phyloP scores from a whole-genome alignment of 495 filamentous ascomycete genomes.

The Annulohypoxylon bovei region DNA sequence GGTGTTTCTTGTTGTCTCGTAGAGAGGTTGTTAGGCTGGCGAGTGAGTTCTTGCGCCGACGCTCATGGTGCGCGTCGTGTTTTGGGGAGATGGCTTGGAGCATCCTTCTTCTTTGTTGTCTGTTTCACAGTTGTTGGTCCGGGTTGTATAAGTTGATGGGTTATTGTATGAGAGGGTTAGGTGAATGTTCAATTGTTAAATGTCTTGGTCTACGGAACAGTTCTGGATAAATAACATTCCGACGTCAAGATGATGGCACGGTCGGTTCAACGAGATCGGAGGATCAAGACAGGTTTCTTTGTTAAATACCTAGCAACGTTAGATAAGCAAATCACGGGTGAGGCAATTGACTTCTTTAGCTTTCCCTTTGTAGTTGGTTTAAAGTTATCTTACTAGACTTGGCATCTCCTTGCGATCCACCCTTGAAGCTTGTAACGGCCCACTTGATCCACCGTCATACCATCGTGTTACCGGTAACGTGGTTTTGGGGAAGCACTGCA shows the following conservation, averaged over 20 bases:
- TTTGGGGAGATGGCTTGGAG: constrained; percentile 46
- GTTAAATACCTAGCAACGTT: constrained; percentile 6
- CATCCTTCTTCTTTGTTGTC: constrained; percentile 37
- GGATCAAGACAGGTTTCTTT: constrained; percentile 18
- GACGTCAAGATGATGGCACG: constrained; percentile 23
- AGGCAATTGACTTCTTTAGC: constrained; percentile 15
- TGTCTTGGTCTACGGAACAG: constrained; percentile 1
- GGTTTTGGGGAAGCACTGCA: neutral
- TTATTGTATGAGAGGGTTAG: neutral
- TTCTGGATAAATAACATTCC: constrained; percentile 15
- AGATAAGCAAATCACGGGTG: constrained; percentile 36
- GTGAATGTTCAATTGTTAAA: neutral
- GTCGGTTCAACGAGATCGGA: constrained; percentile 33
- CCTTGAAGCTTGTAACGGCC: constrained; percentile 2
- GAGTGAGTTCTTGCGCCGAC: constrained; percentile 45
- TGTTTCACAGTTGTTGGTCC: neutral
- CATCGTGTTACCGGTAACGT: constrained; percentile 8
- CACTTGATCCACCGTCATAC: constrained; percentile 25
- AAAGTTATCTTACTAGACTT: constrained; percentile 22
- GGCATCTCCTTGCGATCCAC: constrained; percentile 22
- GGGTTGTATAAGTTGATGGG: neutral
- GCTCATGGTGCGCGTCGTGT: constrained; percentile 49
- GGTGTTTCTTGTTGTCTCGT: constrained; percentile 74
- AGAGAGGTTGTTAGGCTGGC: constrained; percentile 47
- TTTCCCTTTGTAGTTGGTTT: constrained; percentile 27